Evolutionary conservation across 345 rosid species (phyloP), one percentile per base, ranked within the genome.

Genomic region (Limnanthes douglasii): DNA sequence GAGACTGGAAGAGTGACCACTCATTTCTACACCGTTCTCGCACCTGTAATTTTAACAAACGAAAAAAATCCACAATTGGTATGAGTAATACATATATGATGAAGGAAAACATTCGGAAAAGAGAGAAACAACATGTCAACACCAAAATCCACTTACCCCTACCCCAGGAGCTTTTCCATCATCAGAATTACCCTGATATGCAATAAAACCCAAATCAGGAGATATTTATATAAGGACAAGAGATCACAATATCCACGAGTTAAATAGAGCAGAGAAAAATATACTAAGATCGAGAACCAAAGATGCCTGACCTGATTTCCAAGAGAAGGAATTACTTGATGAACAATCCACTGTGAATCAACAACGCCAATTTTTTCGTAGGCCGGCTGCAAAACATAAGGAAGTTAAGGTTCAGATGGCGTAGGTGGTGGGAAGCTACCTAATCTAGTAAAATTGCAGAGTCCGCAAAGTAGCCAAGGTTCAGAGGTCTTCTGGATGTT

Each of bases 311-410:
- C 97, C 90, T 88, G 95, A 23, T 39, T 66, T 11, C 94, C 86
- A 17, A 88, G 86, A 39, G 95, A 83, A 35, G 95, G 92, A 50
- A 88, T 64, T 39, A 66, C 78, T 76, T 83, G 86, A 70, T 83
- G 95, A 59, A 88, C 45, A 40, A 88, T 83, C 98, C 95, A 83
- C 44, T 88, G 94, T 26, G 98, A 83, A 74, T 88, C 98, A 48
- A 88, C 82, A 30, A 88, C 95, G 2, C 95, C 98, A 21, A 88
- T 79, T 43, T 83, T 88, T 57, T 83, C 94, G 44, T 88, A 92
- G 1, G 94, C 93, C 40, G 98, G 98, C 95, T 83, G 71, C 42
- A 39, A 31, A 11, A 39, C 10, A 43, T 41, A 45, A 41, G 33
- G 15, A 23, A 34, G 37, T 21, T 17, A 16, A 31, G 5, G 18